Conservation (phyloP, 345 rosid genomes). For the Eutrema japonicum region DNA sequence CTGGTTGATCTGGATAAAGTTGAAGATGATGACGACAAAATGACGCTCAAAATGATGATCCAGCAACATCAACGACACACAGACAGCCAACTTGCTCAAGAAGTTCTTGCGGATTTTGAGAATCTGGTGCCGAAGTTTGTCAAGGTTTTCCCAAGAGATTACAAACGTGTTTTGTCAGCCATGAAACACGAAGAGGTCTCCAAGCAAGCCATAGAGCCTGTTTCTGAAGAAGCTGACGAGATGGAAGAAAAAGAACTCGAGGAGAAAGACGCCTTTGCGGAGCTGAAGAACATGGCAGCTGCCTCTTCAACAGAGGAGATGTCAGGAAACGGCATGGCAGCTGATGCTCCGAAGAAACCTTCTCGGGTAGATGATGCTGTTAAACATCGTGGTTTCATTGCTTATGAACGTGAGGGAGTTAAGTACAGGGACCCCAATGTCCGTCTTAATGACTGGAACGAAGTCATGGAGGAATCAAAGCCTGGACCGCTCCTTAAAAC, state of each 20-base stretch:
- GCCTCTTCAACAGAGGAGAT: constrained; percentile 51
- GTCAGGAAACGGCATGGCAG: constrained; percentile 51
- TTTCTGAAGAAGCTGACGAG: constrained; percentile 60
- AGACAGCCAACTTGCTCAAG: constrained; percentile 82
- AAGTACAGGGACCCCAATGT: constrained; percentile 87
- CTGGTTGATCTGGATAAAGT: constrained; percentile 95
- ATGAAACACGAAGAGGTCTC: constrained; percentile 65
- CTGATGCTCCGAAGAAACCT: constrained; percentile 62
- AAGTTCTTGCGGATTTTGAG: constrained; percentile 81
- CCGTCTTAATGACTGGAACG: constrained; percentile 90
- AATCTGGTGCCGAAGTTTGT: constrained; percentile 75
- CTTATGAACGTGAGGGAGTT: constrained; percentile 93
- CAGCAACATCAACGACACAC: constrained; percentile 97
- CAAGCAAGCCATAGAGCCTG: constrained; percentile 44
- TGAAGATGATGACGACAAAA: constrained; percentile 88
- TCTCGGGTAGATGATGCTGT: constrained; percentile 62
- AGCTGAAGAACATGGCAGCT: constrained; percentile 87
- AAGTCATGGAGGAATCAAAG: constrained; percentile 81
- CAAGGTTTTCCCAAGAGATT: constrained; percentile 97
- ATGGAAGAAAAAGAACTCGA: constrained; percentile 58
- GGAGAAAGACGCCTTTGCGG: constrained; percentile 83
- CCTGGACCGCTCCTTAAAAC: constrained; percentile 89
- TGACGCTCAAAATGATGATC: constrained; percentile 91
- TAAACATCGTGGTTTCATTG: constrained; percentile 84
- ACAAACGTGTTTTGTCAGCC: constrained; percentile 84